Conservation (phyloP, 202 grass and related monocot species). For the Dendrocalamus latiflorus region DNA sequence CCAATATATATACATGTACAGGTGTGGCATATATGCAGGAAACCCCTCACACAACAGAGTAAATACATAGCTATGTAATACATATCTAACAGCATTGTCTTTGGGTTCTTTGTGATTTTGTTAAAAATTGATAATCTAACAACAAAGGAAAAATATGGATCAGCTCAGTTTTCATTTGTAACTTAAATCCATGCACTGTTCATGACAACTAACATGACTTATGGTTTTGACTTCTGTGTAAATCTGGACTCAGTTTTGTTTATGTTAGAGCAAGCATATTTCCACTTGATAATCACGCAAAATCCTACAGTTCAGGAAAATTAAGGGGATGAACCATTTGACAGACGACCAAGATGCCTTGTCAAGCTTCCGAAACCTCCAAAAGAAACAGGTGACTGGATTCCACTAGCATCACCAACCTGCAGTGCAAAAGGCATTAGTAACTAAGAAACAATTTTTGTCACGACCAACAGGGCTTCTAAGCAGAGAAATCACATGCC, state of each 20-base stretch:
- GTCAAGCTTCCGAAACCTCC: constrained; percentile 94
- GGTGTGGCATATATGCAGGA: too few species aligned
- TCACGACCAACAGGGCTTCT: not conserved
- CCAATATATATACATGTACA: too few species aligned
- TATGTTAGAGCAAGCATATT: not conserved
- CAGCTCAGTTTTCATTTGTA: not conserved
- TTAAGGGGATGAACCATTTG: constrained; percentile 50
- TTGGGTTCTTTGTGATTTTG: not conserved
- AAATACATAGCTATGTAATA: too few species aligned
- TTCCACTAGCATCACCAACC: constrained; percentile 97
- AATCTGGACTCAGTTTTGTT: not conserved
- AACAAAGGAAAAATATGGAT: not conserved
- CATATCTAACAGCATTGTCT: too few species aligned
- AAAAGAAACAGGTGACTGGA: constrained; percentile 96
- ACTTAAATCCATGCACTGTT: not conserved
- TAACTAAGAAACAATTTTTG: constrained; percentile 21
- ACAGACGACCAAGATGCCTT: constrained; percentile 75
- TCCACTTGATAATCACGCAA: not conserved
- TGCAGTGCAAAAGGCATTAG: constrained; percentile 35
- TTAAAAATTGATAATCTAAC: not conserved
- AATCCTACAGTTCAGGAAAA: not conserved
- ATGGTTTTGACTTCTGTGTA: not conserved
- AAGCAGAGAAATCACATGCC: constrained; percentile 35
- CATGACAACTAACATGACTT: not conserved
- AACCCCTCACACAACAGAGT: too few species aligned